Conservation (phyloP, 2,329 filamentous ascomycete genomes). For the Furcasterigmium furcatum region DNA sequence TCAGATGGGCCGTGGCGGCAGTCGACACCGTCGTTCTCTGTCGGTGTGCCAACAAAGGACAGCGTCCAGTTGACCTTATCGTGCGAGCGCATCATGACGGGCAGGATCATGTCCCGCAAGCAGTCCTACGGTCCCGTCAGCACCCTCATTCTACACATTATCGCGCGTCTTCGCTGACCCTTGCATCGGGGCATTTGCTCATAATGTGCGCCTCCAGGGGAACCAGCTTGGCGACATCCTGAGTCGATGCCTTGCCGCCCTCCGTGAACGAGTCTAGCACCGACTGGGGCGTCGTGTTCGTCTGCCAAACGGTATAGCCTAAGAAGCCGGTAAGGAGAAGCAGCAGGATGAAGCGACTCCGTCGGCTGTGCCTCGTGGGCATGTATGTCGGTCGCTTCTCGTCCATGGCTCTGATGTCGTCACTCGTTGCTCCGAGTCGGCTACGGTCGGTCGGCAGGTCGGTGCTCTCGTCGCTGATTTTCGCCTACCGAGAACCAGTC, state of each 20-base stretch:
- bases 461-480: too few species aligned
- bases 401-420: slow-evolving; percentile 7
- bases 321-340: slow-evolving; percentile 3
- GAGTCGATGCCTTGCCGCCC: background rate
- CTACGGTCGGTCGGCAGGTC: background rate
- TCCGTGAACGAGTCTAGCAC: background rate
- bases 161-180: slow-evolving; percentile 29
- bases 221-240: slow-evolving; percentile 42
- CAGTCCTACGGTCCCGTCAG: slow-evolving; percentile 56
- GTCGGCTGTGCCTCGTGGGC: slow-evolving; percentile 3
- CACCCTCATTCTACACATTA: background rate
- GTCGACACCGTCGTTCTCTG: slow-evolving; percentile 75
- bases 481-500: slow-evolving; percentile 1
- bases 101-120: slow-evolving; percentile 75
- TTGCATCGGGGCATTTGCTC: slow-evolving; percentile 93
- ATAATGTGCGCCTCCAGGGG: slow-evolving; percentile 94
- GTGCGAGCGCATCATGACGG: slow-evolving; percentile 76
- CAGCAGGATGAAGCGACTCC: slow-evolving; percentile 3
- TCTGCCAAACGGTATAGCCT: slow-evolving; percentile 8
- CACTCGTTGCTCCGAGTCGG: too few species aligned
- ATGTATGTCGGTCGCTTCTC: slow-evolving; percentile 9
- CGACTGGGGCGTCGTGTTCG: background rate
- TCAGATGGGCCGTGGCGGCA: slow-evolving; percentile 90
- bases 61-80: slow-evolving; percentile 89
- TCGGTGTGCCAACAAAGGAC: slow-evolving; percentile 82